These are phyloP conservation scores for Plasmodium relictum DNA, from an alignment of 169 alveolate genomes.

Conservation along the genomic window DNA sequence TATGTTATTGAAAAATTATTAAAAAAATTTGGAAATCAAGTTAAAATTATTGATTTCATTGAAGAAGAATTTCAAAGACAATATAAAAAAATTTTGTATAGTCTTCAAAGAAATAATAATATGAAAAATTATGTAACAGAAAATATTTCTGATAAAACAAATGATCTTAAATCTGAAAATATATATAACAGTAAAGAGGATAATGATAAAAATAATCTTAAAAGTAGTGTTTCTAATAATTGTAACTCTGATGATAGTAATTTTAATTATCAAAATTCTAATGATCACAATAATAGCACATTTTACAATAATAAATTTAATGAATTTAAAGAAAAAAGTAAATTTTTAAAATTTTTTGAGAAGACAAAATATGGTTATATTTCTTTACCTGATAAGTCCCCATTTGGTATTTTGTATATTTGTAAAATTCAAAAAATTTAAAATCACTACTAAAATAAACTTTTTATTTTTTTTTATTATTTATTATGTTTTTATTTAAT, in stretches of 20 bases:
- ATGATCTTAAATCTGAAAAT: no score
- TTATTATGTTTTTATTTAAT: neutral
- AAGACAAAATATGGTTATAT: slow-evolving; percentile 83
- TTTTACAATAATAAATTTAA: neutral
- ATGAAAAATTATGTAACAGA: slow-evolving; percentile 16
- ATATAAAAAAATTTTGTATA: no score
- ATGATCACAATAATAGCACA: neutral
- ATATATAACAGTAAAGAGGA: neutral
- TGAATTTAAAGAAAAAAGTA: slow-evolving; percentile 17
- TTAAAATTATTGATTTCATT: slow-evolving; percentile 30
- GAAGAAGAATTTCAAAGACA: slow-evolving; percentile 26
- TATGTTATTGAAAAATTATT: slow-evolving; percentile 43
- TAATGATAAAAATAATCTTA: neutral
- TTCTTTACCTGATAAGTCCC: slow-evolving; percentile 82
- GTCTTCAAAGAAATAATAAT: neutral
- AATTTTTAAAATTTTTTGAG: slow-evolving; percentile 68
- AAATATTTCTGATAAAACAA: neutral
- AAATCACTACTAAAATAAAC: neutral
- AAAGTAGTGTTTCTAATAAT: neutral
- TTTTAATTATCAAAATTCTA: neutral
- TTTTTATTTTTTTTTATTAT: neutral
- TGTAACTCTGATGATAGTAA: neutral
- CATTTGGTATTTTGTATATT: slow-evolving; percentile 82
- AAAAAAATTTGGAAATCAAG: slow-evolving; percentile 19
- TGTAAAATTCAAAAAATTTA: slow-evolving; percentile 79